Percentiles rank a stretch among this genome's conserved stretches.
phyloP scores from a whole-genome alignment of 352 stramenopile genomes.

The Paralagenidium karlingii region DNA sequence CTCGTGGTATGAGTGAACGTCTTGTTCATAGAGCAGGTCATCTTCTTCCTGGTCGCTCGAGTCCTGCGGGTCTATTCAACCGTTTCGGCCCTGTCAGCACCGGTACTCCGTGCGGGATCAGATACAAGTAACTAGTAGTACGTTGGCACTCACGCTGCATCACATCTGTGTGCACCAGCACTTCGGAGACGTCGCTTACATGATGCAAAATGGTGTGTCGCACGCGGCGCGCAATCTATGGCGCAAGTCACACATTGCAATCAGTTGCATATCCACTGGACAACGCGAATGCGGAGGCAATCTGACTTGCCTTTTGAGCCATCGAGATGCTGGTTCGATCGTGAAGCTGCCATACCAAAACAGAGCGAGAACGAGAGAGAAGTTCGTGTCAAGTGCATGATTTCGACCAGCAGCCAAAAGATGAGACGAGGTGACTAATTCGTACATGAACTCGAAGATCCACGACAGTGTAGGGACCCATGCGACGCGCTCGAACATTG shows the following conservation, averaged over 20 bases:
- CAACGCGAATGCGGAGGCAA: background rate
- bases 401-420: background rate
- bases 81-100: too few species aligned
- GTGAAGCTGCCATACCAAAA: constrained; percentile 26
- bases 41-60: too few species aligned
- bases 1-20: constrained; percentile 64
- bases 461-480: constrained; percentile 80
- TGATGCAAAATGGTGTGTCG: constrained; percentile 52
- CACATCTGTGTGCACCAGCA: constrained; percentile 80
- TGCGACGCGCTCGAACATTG: constrained; percentile 69
- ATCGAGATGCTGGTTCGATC: constrained; percentile 72
- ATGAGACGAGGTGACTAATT: constrained; percentile 5
- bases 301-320: constrained; percentile 47
- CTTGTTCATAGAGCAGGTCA: too few species aligned
- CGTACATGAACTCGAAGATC: constrained; percentile 76
- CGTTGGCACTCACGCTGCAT: constrained; percentile 24
- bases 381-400: background rate
- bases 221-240: constrained; percentile 50
- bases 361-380: background rate
- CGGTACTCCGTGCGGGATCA: too few species aligned
- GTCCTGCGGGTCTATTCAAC: too few species aligned
- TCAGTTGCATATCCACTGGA: background rate
- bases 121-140: too few species aligned
- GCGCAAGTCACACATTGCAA: background rate
- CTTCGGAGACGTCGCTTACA: constrained; percentile 71